Evolutionary conservation across 1,139 yeast genomes (phyloP).

Genomic region (Suhomyces anneliseae): DNA sequence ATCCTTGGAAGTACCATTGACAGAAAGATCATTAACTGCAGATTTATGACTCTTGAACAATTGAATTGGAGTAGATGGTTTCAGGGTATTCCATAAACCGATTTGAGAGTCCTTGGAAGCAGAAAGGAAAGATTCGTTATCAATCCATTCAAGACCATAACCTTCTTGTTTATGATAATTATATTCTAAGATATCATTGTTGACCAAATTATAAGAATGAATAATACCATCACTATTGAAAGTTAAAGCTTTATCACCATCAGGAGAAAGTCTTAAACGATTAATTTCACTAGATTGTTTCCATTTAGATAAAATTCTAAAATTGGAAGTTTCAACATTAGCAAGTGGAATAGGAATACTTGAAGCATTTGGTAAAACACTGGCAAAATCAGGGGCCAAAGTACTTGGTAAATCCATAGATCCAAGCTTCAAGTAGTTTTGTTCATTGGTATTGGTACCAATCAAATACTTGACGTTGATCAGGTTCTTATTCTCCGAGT

Average conservation of each 20-base stretch:
- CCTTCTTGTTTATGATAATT: conserved; percentile 69
- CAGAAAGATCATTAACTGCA: conserved; percentile 57
- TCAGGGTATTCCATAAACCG: conserved; percentile 65
- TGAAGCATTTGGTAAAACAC: conserved; percentile 19
- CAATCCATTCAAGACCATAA: conserved; percentile 66
- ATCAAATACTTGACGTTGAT: conserved; percentile 44
- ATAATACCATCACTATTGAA: conserved; percentile 53
- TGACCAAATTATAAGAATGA: conserved; percentile 29
- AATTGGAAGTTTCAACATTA: conserved; percentile 25
- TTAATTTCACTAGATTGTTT: conserved; percentile 57
- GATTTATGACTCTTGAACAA: conserved; percentile 48
- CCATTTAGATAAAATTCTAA: conserved; percentile 46
- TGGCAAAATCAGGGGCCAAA: conserved; percentile 37
- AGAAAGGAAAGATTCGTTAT: conserved; percentile 51
- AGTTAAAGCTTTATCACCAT: conserved; percentile 43
- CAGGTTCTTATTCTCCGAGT: conserved; percentile 29
- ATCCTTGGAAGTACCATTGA: conserved; percentile 46
- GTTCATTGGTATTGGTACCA: conserved; percentile 50
- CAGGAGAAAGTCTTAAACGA: conserved; percentile 39
- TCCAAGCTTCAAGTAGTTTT: conserved; percentile 48
- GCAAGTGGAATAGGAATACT: conserved; percentile 29
- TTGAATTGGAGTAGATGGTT: conserved; percentile 44
- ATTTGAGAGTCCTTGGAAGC: conserved; percentile 69
- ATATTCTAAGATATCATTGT: conserved; percentile 33
- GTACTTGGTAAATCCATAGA: conserved; percentile 53